A percentile compares a stretch with the other conserved stretches of the same genome.
phyloP scores from a whole-genome alignment of 805 yeast genomes.

The Komagataella ulmi region DNA sequence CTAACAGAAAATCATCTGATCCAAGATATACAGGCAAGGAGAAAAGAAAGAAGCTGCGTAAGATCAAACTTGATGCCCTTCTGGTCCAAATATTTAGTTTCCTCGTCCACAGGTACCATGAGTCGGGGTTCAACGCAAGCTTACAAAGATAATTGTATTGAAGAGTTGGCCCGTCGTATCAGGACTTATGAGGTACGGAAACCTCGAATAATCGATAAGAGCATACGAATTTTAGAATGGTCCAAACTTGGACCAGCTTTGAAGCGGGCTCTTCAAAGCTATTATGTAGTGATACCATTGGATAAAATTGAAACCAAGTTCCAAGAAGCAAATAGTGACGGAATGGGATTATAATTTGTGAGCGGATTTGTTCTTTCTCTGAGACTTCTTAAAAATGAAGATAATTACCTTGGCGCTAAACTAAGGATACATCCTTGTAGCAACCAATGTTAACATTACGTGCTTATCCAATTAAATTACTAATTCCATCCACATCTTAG shows the following conservation, averaged over 20 bases:
- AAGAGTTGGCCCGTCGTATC: slow-evolving; percentile 48
- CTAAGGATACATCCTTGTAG: no score
- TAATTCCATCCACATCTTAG: no score
- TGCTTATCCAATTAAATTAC: no score
- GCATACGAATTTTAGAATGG: slow-evolving; percentile 51
- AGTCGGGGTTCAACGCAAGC: slow-evolving; percentile 5
- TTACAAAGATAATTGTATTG: slow-evolving; percentile 20
- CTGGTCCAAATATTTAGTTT: slow-evolving; percentile 49
- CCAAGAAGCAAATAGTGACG: no score
- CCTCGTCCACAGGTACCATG: slow-evolving; percentile 21
- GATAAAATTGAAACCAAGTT: background rate
- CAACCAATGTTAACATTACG: no score
- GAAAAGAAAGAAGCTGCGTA: slow-evolving; percentile 54
- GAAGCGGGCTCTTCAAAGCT: slow-evolving; percentile 50
- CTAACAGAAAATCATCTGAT: slow-evolving; percentile 33
- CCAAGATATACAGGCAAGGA: slow-evolving; percentile 32
- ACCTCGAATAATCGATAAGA: slow-evolving; percentile 60
- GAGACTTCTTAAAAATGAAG: no score
- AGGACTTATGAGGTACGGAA: slow-evolving; percentile 50
- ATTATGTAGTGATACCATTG: slow-evolving; percentile 30
- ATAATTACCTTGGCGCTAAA: no score
- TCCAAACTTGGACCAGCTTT: slow-evolving; percentile 45
- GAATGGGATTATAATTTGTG: no score
- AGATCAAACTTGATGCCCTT: slow-evolving; percentile 54
- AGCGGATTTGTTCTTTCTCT: no score